phyloP scores from a whole-genome alignment of 2,329 filamentous ascomycete genomes.

The Tolypocladium pustulatum region DNA sequence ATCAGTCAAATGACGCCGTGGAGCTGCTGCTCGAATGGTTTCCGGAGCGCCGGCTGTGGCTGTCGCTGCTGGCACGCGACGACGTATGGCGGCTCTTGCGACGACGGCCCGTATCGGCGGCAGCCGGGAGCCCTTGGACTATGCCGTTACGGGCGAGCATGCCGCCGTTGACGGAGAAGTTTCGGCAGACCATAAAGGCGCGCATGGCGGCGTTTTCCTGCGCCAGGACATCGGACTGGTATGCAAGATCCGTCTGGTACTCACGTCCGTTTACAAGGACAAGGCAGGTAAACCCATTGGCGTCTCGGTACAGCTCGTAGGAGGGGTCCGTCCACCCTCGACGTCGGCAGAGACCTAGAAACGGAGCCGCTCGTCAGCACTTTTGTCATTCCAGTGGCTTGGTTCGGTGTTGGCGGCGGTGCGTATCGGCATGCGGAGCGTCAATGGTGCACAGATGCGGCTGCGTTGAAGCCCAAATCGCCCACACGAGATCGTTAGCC shows the following conservation, averaged over 20 bases:
- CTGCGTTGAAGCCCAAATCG: background rate
- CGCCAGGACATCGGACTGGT: conserved; percentile 71
- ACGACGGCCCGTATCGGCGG: conserved; percentile 34
- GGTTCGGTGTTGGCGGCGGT: background rate
- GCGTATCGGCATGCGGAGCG: background rate
- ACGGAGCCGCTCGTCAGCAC: conserved; percentile 22
- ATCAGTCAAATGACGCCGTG: conserved; percentile 47
- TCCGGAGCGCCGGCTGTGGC: conserved; percentile 39
- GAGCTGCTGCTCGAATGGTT: conserved; percentile 54
- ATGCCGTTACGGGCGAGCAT: conserved; percentile 67
- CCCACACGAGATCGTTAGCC: background rate
- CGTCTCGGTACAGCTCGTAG: conserved; percentile 71
- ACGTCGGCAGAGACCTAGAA: conserved; percentile 78
- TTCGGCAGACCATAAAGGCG: conserved; percentile 94
- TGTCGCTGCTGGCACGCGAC: conserved; percentile 32
- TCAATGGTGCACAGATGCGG: background rate
- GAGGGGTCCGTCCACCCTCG: conserved; percentile 87
- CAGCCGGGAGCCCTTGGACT: conserved; percentile 53
- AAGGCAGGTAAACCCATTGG: conserved; percentile 73
- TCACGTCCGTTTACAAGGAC: conserved; percentile 94
- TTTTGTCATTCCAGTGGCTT: background rate
- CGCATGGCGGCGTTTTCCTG: conserved; percentile 92
- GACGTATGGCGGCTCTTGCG: conserved; percentile 43
- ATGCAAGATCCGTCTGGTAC: conserved; percentile 83
- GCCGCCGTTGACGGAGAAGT: conserved; percentile 93